Evolutionary conservation across 768 basidiomycete species (phyloP).

Genomic region (Pilatotrama ljubarskyi): DNA sequence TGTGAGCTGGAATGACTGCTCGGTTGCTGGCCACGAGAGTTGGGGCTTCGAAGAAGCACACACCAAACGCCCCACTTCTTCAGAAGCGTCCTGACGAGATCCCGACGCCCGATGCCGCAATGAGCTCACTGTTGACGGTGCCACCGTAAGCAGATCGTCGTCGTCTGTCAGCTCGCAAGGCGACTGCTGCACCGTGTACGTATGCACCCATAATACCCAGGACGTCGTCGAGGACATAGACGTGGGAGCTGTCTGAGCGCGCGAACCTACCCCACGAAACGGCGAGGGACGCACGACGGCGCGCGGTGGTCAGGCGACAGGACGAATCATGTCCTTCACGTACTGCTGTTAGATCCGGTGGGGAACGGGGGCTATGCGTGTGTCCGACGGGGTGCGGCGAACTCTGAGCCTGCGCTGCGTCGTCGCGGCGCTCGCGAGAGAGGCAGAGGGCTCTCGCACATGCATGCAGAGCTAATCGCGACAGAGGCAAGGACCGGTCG

Average conservation of each 20-base stretch:
- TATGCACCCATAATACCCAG: neutral
- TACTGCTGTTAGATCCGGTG: conserved; percentile 10
- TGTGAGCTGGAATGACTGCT: neutral
- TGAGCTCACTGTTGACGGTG: conserved; percentile 11
- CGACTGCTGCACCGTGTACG: neutral
- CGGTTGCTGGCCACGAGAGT: conserved; percentile 2
- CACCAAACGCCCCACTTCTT: neutral
- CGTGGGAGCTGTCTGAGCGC: neutral
- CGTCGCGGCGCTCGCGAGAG: neutral
- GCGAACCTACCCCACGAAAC: conserved; percentile 14
- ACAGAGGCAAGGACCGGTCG: conserved; percentile 5
- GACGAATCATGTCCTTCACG: conserved; percentile 8
- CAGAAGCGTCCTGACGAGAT: conserved; percentile 1
- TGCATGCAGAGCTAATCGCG: neutral
- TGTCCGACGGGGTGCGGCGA: neutral
- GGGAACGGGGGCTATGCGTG: neutral
- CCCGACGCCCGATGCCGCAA: conserved; percentile 3
- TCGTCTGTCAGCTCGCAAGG: neutral
- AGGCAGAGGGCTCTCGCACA: no score
- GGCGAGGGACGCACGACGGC: neutral
- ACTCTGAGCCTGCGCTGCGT: neutral
- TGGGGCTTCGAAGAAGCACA: neutral
- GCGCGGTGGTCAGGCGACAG: conserved; percentile 12
- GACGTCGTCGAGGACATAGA: neutral
- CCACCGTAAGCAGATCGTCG: neutral